Base-by-base conservation (phyloP, 495 filamentous ascomycete genomes). In the Lindgomyces ingoldianus region DNA sequence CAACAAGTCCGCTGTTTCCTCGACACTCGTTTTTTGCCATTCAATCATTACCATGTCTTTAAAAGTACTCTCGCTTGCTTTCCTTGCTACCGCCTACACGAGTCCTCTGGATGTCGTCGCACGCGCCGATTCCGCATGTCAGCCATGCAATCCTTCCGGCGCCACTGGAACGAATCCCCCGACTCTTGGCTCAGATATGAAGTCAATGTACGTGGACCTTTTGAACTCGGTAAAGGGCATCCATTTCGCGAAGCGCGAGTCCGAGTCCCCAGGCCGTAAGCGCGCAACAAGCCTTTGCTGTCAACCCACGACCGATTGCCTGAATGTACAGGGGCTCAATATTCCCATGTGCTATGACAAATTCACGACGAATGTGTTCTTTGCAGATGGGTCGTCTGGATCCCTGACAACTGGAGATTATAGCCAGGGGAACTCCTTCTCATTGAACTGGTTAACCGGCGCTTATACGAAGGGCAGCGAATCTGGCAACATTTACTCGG, bases 351-450 rank as follows among this genome's bases (percentile, higher is more conserved):
- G 74, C 68, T 77, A 75, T 42, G 74, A 80, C 57, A 73, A 72
- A 41, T 79, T 75, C 61, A 80, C 78, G 0, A 80, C 78, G 1
- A 72, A 79, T 25, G 79, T 59, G 50, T 69, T 69, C 39, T 74
- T 79, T 30, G 73, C 78, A 10, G 78, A 76, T 45, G 75, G 73
- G 11, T 75, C 75, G 16, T 75, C 65, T 25, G 78, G 78, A 11
- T 74, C 74, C 2, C 65, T 79, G 2, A 67, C 70, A 3, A 65
- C 65, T 0, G 78, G 78, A 33, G 44, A 72, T 12, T 79, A 77
- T 60, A 75, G 44, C 10, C 64, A 66, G 0, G 49, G 60, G n/a
- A n/a, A n/a, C 4, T 47, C 48, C 24, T 68, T 71, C 22, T 67
- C 26, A 0, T 75, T 70, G 0, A 78, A 80, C 54, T 54, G 79